Evolutionary conservation across 345 rosid genomes (phyloP).

Genomic region (Iberis pinnata): DNA sequence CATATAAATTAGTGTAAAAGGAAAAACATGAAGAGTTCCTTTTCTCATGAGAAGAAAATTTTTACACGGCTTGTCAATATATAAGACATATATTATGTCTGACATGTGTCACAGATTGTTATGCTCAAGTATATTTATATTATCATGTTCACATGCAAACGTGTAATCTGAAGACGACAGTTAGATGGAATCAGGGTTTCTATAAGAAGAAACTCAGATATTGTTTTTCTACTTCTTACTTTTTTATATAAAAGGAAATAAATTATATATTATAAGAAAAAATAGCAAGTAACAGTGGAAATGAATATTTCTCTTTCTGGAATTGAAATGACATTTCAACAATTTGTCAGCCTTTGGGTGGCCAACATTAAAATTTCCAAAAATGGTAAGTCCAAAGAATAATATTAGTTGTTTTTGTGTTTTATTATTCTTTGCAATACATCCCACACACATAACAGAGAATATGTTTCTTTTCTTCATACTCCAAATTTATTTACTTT

Average conservation of each 20-base stretch:
- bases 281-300: background rate
- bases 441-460: slow-evolving; percentile 27
- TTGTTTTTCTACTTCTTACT: slow-evolving; percentile 11
- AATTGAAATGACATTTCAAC: slow-evolving; percentile 24
- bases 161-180: slow-evolving; percentile 11
- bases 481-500: slow-evolving; percentile 5
- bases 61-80: too few relatives aligned
- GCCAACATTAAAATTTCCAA: slow-evolving; percentile 31
- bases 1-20: too few relatives aligned
- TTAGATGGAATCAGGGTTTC: slow-evolving; percentile 25
- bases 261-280: background rate
- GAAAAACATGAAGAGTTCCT: too few relatives aligned
- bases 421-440: slow-evolving; percentile 21
- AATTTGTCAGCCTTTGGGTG: slow-evolving; percentile 27
- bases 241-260: slow-evolving; percentile 11
- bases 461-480: slow-evolving; percentile 16
- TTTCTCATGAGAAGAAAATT: too few relatives aligned
- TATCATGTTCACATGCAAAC: slow-evolving; percentile 20
- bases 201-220: slow-evolving; percentile 21
- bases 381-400: slow-evolving; percentile 24
- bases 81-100: too few relatives aligned
- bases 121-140: too few relatives aligned
- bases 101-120: too few relatives aligned
- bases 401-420: slow-evolving; percentile 23
- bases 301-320: slow-evolving; percentile 14